Evolutionary conservation across 352 stramenopile genomes (phyloP), one percentile per base, ranked within the genome.

Genomic region (Phytopythium oedochilum): DNA sequence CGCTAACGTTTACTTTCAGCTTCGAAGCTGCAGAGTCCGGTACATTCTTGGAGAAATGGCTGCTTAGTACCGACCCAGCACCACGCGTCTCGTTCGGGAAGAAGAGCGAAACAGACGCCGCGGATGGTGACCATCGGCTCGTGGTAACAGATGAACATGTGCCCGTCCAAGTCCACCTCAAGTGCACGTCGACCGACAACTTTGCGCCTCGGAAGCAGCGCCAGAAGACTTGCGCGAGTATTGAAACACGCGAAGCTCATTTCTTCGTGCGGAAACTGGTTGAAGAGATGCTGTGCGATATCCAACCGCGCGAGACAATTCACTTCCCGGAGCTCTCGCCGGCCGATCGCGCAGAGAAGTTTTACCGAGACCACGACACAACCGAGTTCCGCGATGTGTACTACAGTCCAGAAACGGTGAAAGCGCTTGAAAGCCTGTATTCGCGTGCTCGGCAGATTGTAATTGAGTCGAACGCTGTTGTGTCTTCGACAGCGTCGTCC

Each of bases 11-110:
- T 51, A 60, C 60, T 12, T 91, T 94, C 54, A 79, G 66, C 12
- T 94, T 92, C 43, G 35, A 61, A 23, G 76, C 82, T 2, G 53
- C 63, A 26, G 50, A 54, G 25, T 47, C 79, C 25, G 80, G 84
- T 5, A 42, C 84, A 9, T 89, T 75, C 55, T 54, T 90, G 5
- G 84, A 92, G 48, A 81, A 83, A 31, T 94, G 84, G 84, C 34
- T 83, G 14, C 54, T 94, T 4, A 71, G 84, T 32, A 63, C 83
- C 18, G 71, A 92, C 39, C 81, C 79, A 9, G 64, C 59, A 8
- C 57, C 70, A n/a, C 38, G 46, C 1, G 49, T 73, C 29, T 39
- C 26, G 28, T 64, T 66, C 10, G 57, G 55, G 1, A 42, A 22
- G 20, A 12, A 22, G 5, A 23, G 23, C 20, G 34, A 29, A 11